Base-by-base conservation (phyloP, 306 rosid species). In the Vigna reflexopilosa region DNA sequence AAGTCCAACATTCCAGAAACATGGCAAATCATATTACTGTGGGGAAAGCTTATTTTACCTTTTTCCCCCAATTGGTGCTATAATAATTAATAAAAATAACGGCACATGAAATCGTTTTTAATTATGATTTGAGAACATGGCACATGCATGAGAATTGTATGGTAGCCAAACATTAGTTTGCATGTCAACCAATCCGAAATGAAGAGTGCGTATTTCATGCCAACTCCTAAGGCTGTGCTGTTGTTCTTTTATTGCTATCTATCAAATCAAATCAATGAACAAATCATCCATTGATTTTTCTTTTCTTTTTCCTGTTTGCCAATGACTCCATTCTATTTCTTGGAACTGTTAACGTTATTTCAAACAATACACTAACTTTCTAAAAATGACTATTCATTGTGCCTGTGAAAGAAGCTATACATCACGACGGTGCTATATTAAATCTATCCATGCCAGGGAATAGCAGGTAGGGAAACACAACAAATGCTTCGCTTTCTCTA, bases 61-160 rank as follows among this genome's bases (percentile, higher is more conserved):
- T 71, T 82, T 62, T 26, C 20, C 67, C 63, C 50, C 44, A 0
- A 19, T 7, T 10, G 47, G 11, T 62, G 69, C 47, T 65, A 76
- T 73, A 71, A 70, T 72, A 82, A 70, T 59, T 40, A 70, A 40
- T 61, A 45, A 54, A 61, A 82, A 52, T 64, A 82, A 71, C 38
- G 64, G 79, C 75, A 71, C 79, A 64, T 71, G 78, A 77, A 40
- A 70, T 51, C 6, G 30, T 58, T 63, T 82, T 70, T 77, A 82
- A 76, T 82, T 64, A 54, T 47, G 78, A 45, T 56, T 24, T 72
- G 82, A 77, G 66, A 77, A 72, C 86, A 82, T 64, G 71, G 50
- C 86, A 83, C 83, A 66, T 83, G 86, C 80, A 47, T 77, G 34
- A 48, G 67, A 77, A 72, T 55, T 72, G 80, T 82, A 65, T 72